Evolutionary conservation across 1,139 yeast genomes (phyloP).

Genomic region (Kodamaea suecica): DNA sequence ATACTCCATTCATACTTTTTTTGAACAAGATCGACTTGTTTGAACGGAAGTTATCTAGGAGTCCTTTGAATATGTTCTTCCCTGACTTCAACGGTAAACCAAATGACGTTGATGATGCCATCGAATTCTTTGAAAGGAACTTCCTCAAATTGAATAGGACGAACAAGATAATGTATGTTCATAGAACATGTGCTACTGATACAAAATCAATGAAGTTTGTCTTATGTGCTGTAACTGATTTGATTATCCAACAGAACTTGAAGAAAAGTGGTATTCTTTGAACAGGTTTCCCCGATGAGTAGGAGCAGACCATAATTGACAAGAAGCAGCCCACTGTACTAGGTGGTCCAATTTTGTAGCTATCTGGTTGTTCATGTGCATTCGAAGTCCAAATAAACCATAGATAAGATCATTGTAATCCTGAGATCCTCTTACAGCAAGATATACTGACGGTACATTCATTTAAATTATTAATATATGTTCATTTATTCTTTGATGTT

Average conservation of each 20-base stretch:
- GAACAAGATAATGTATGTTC: conserved; percentile 79
- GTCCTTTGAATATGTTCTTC: conserved; percentile 66
- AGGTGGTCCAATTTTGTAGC: background rate
- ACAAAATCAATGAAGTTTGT: conserved; percentile 85
- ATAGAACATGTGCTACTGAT: conserved; percentile 95
- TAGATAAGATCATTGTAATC: too few relatives aligned
- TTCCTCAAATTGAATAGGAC: conserved; percentile 62
- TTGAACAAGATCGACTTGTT: conserved; percentile 85
- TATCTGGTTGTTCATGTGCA: background rate
- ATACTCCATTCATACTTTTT: conserved; percentile 86
- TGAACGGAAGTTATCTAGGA: conserved; percentile 60
- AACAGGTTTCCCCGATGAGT: too few relatives aligned
- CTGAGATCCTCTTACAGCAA: too few relatives aligned
- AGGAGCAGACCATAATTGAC: too few relatives aligned
- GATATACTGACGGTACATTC: background rate
- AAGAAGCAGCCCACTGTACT: too few relatives aligned
- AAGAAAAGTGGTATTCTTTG: conserved; percentile 78
- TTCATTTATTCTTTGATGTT: conserved; percentile 1
- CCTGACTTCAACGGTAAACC: conserved; percentile 68
- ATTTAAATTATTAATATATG: background rate
- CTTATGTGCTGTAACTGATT: conserved; percentile 87
- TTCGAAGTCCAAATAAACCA: background rate
- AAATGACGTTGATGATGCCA: conserved; percentile 62
- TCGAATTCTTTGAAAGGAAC: conserved; percentile 62
- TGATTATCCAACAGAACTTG: conserved; percentile 79